These are phyloP conservation scores for Penicillium sp. DNA, from an alignment of 2,329 filamentous ascomycete genomes.

Conservation along the genomic window DNA sequence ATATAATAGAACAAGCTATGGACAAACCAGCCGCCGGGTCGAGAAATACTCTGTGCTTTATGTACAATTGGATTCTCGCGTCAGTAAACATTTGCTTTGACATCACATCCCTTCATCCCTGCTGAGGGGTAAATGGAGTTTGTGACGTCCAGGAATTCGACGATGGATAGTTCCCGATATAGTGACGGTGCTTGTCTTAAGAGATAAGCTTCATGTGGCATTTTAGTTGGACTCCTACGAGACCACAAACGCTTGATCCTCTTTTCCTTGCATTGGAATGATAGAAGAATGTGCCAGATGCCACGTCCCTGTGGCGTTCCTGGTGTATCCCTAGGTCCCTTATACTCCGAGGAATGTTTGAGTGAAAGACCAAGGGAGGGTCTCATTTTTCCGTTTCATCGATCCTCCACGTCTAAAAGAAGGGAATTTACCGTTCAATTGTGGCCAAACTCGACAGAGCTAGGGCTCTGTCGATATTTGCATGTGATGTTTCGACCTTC, in stretches of 20 bases:
- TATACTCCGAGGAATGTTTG: slow-evolving; percentile 16
- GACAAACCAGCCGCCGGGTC: too few relatives aligned
- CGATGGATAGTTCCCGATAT: background rate
- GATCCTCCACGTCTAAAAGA: background rate
- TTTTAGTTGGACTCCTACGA: background rate
- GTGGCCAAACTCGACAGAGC: too few relatives aligned
- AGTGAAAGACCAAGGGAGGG: background rate
- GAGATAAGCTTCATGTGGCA: slow-evolving; percentile 13
- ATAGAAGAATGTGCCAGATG: slow-evolving; percentile 16
- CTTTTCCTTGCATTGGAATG: slow-evolving; percentile 17
- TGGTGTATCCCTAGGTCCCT: slow-evolving; percentile 13
- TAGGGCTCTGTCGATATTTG: background rate
- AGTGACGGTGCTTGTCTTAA: background rate
- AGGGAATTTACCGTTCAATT: background rate
- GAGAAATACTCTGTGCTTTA: slow-evolving; percentile 3
- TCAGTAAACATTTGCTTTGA: slow-evolving; percentile 5
- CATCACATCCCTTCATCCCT: slow-evolving; percentile 15
- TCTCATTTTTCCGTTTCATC: background rate
- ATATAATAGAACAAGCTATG: background rate
- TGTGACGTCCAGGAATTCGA: slow-evolving; percentile 17
- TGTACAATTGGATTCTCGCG: slow-evolving; percentile 2
- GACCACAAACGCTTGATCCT: background rate
- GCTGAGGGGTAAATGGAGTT: background rate
- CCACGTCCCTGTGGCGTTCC: slow-evolving; percentile 6
- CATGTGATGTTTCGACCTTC: background rate